Evolutionary conservation across 352 stramenopile genomes (phyloP), one percentile per base, ranked within the genome.

Genomic region (Thraustochytrium aureum): DNA sequence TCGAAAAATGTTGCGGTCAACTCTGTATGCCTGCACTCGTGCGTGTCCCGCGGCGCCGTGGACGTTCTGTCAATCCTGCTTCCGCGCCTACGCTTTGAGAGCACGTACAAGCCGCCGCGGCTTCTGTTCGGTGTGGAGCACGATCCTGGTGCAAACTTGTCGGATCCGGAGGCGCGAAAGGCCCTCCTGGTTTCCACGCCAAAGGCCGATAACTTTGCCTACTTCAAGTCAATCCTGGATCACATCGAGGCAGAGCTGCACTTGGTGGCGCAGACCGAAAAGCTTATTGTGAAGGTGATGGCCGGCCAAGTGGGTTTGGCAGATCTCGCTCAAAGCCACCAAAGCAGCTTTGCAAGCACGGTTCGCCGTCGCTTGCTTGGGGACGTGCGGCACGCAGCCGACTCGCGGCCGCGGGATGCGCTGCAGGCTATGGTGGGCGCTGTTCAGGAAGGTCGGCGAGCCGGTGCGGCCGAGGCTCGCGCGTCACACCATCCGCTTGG

Each of bases 141-240:
- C 3, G 26, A 74, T 35, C 32, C 4, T 14, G 20, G 4, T 26
- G 20, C 41, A 6, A 39, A 74, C 30, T 5, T 38, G 42, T 35
- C 17, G 32, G 35, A 74, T 35, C 6, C 10, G 30, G 67, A 76
- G 1, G 54, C 56, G 30, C 37, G 59, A 10, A 39, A 10, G 37
- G 6, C 22, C 4, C 43, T 56, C 12, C n/a, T 22, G 0, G 69
- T 37, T n/a, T 20, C 33, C 41, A 26, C 54, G 38, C 69, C 69
- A 6, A 45, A 30, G 32, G 59, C 50, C 5, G 59, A 79, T 39
- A 67, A 73, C 69, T 79, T 79, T 79, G 7, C n/a, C 7, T 79
- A 79, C 69, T 79, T 79, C 47, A 37, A 79, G 33, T 79, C 69
- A 20, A 45, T 79, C 26, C 56, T 79, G 7, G 69, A 60, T 20